Evolutionary conservation across 208 protist species (phyloP), one percentile per base, ranked within the genome.

Genomic region (Wallacemonas sp.): DNA sequence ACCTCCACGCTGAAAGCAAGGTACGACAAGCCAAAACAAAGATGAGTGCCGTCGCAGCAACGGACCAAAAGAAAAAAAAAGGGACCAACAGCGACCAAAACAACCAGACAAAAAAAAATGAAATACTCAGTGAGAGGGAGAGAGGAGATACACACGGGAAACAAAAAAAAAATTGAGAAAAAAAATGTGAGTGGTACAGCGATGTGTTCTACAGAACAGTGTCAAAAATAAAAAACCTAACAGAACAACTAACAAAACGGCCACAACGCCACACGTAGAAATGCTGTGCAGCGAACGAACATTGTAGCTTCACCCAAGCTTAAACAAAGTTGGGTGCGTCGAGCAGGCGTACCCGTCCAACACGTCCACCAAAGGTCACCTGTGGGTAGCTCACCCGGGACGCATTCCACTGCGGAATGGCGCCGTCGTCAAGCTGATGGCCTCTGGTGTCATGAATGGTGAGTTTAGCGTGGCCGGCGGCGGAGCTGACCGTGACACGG

Each of bases 401-500:
- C 4, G 82, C 79, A 21, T 89, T 93, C 86, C 90, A 95, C 62
- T 93, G 90, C 17, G 90, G 84, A 33, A 95, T 90, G 33, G 70
- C 72, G 17, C 80, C 84, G 34, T 85, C 86, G 47, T 95, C 90
- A 19, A 95, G 38, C 60, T 83, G 83, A 54, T 66, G 84, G 15
- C 86, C 86, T 12, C 65, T 73, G 6, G 21, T 60, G 47, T 95
- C 86, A 71, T 93, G 83, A 22, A 95, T 82, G 1, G 82, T 78
- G 24, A 95, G 77, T 63, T 82, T 84, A n/a, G 85, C 89, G 56
- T 90, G 84, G 21, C 78, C 77, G 21, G 80, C 72, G 45, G 68
- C 77, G 11, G 77, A 26, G 45, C 75, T 70, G 22, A 84, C 70
- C 1, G 74, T 74, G 14, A 95, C 84, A 5, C 86, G 74, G 28